Evolutionary conservation across 106 monocot species (phyloP).

Genomic region (Phalaenopsis aphrodite): DNA sequence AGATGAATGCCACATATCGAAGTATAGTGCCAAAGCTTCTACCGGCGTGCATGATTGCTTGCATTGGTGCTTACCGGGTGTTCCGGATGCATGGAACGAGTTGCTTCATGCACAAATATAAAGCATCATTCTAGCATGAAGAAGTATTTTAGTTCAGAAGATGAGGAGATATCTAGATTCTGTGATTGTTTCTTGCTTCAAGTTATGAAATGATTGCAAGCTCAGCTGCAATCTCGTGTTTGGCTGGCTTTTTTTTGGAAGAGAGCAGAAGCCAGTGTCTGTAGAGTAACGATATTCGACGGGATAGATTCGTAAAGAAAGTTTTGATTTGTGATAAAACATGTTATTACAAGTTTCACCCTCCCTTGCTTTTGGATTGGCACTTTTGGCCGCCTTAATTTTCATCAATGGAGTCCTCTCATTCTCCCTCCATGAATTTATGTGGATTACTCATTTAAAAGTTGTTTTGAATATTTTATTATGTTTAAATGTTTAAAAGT

Average conservation of each 20-base stretch:
- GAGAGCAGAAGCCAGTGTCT: not conserved
- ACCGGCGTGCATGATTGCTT: conserved; percentile 67
- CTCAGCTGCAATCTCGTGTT: not conserved
- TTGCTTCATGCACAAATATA: conserved; percentile 72
- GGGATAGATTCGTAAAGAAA: not conserved
- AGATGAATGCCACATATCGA: conserved; percentile 81
- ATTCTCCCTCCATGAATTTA: too few relatives aligned
- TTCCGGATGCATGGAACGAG: conserved; percentile 96
- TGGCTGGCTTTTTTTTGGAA: conserved; percentile 1
- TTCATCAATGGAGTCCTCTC: not conserved
- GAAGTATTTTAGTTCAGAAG: not conserved
- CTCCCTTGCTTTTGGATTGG: not conserved
- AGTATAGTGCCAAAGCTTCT: conserved; percentile 34
- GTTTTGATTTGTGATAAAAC: not conserved
- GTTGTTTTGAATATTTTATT: not conserved
- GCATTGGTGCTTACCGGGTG: conserved; percentile 93
- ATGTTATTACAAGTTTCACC: not conserved
- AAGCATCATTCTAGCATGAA: not conserved
- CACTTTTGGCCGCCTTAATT: not conserved
- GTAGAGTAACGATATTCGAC: not conserved
- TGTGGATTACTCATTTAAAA: not conserved
- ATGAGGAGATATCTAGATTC: not conserved
- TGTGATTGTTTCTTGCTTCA: not conserved
- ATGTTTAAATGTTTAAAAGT: not conserved
- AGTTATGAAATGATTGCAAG: not conserved